phyloP scores from a whole-genome alignment of 2,329 filamentous ascomycete genomes.

The Sphaerulina vaccinii region DNA sequence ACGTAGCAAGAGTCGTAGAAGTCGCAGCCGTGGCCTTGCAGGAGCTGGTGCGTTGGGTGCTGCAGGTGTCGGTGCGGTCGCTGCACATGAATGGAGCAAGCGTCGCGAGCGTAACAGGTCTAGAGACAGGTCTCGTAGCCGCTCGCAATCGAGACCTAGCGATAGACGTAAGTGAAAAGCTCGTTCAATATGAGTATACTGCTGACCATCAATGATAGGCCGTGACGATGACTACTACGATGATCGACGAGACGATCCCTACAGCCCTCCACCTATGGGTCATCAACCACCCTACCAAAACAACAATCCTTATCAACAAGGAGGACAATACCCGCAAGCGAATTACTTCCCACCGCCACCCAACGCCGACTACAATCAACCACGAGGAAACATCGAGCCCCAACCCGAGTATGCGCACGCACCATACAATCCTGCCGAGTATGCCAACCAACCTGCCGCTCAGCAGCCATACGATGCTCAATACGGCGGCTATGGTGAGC shows the following conservation, averaged over 20 bases:
- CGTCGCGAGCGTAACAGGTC: constrained; percentile 55
- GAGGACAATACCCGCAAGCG: constrained; percentile 43
- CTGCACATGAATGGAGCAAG: constrained; percentile 58
- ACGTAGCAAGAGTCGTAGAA: constrained; percentile 44
- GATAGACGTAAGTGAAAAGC: constrained; percentile 16
- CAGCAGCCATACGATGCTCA: constrained; percentile 32
- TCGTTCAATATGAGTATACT: neutral
- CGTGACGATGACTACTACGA: constrained; percentile 25
- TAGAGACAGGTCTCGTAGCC: constrained; percentile 5
- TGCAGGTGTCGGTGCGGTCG: constrained; percentile 57
- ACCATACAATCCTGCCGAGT: constrained; percentile 49
- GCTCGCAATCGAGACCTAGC: constrained; percentile 10
- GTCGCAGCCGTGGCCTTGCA: constrained; percentile 52
- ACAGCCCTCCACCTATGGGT: constrained; percentile 38
- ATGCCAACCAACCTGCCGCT: constrained; percentile 33
- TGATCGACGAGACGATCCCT: constrained; percentile 29
- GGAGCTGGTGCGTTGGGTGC: constrained; percentile 52
- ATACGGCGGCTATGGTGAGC: constrained; percentile 35
- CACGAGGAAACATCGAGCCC: constrained; percentile 36
- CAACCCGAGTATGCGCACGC: constrained; percentile 33
- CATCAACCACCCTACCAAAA: constrained; percentile 34
- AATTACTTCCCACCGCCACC: constrained; percentile 53
- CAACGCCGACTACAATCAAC: constrained; percentile 27
- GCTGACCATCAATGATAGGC: neutral
- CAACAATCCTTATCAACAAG: constrained; percentile 30